phyloP scores from a whole-genome alignment of 768 basidiomycete species.

The Boletellus emodensis region DNA sequence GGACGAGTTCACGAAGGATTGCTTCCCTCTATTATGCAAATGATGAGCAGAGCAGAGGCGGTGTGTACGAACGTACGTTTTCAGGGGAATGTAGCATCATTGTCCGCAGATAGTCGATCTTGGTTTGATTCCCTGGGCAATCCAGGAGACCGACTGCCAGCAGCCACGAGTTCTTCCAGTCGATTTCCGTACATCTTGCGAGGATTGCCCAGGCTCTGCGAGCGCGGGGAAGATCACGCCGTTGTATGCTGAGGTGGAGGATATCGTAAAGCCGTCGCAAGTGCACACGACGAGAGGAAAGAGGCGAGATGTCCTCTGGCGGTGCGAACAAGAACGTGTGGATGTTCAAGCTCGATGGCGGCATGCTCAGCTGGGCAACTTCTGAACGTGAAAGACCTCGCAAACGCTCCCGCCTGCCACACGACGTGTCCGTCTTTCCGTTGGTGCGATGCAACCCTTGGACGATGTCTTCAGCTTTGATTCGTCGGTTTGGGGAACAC shows the following conservation, averaged over 20 bases:
- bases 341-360: constrained; percentile 11
- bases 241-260: constrained; percentile 65
- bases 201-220: constrained; percentile 71
- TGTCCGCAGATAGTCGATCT: constrained; percentile 57
- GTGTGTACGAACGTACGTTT: constrained; percentile 58
- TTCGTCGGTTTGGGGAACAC: constrained; percentile 67
- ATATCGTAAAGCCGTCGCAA: constrained; percentile 73
- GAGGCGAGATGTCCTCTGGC: constrained; percentile 44
- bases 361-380: constrained; percentile 10
- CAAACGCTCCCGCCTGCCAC: neutral
- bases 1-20: constrained; percentile 71
- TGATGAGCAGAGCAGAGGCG: constrained; percentile 11
- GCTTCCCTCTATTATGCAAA: constrained; percentile 54
- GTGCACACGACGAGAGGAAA: constrained; percentile 63
- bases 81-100: constrained; percentile 70
- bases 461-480: constrained; percentile 73
- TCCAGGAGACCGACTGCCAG: constrained; percentile 58
- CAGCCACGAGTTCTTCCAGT: constrained; percentile 72
- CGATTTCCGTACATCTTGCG: constrained; percentile 69
- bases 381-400: too few relatives aligned
- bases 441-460: constrained; percentile 37
- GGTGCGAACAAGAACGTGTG: constrained; percentile 62
- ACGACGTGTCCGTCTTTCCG: constrained; percentile 6
- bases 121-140: constrained; percentile 31
- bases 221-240: constrained; percentile 60